Evolutionary conservation across 2,329 filamentous ascomycete genomes (phyloP).

Genomic region (Xylaria sp.): DNA sequence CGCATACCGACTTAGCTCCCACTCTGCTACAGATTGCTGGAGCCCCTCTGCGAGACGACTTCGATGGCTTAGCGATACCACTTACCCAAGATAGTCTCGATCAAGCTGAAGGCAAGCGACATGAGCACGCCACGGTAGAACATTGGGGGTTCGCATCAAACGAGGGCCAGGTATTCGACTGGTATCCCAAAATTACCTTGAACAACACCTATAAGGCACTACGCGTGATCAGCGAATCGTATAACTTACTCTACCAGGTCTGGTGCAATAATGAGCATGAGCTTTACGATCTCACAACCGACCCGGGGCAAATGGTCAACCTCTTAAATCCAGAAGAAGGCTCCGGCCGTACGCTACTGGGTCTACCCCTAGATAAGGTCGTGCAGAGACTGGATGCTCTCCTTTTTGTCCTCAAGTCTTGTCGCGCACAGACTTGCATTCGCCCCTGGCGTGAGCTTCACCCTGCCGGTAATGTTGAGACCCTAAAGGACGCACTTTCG

Average conservation of each 20-base stretch:
- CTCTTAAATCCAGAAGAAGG: constrained; percentile 55
- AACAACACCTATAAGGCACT: constrained; percentile 68
- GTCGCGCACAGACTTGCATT: constrained; percentile 57
- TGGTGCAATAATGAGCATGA: constrained; percentile 70
- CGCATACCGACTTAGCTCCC: constrained; percentile 72
- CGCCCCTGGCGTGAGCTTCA: constrained; percentile 61
- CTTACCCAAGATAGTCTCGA: constrained; percentile 38
- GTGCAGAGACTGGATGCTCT: constrained; percentile 58
- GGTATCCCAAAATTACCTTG: constrained; percentile 40
- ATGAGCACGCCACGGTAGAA: constrained; percentile 62
- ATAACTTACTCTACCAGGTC: constrained; percentile 58
- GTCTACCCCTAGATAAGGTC: constrained; percentile 51
- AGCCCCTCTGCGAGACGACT: constrained; percentile 57
- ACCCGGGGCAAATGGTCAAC: constrained; percentile 47
- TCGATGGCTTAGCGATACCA: constrained; percentile 66
- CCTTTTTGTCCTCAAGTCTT: constrained; percentile 62
- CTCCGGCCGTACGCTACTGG: constrained; percentile 32
- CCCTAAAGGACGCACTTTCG: constrained; percentile 57
- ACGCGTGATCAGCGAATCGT: constrained; percentile 58
- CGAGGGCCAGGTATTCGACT: constrained; percentile 48
- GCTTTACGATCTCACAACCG: constrained; percentile 60
- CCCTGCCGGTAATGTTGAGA: constrained; percentile 57
- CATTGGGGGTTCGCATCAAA: constrained; percentile 56
- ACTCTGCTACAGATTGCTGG: constrained; percentile 64
- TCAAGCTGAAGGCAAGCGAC: constrained; percentile 44